phyloP scores from a whole-genome alignment of 306 rosid genomes.

The Vicia faba region DNA sequence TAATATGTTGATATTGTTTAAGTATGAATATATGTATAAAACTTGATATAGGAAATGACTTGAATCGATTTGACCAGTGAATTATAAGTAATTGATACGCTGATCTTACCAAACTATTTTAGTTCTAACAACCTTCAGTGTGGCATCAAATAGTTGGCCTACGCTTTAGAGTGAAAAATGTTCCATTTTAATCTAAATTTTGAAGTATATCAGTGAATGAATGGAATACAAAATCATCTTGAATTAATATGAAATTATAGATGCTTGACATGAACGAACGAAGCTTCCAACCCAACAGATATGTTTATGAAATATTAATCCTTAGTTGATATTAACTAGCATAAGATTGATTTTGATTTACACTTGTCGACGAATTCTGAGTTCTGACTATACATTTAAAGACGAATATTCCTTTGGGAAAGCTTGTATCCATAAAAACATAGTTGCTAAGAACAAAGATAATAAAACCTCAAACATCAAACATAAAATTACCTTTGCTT shows the following conservation, averaged over 20 bases:
- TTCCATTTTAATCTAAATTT: not conserved
- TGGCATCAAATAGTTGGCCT: slow-evolving; percentile 21
- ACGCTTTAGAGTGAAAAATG: not conserved
- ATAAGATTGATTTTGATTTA: slow-evolving; percentile 18
- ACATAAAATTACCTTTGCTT: slow-evolving; percentile 71
- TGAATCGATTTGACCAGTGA: not conserved
- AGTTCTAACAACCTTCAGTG: slow-evolving; percentile 1
- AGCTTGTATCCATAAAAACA: slow-evolving; percentile 17
- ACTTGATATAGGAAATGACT: not conserved
- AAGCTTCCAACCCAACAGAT: slow-evolving; percentile 10
- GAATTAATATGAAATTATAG: not conserved
- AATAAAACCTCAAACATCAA: slow-evolving; percentile 23
- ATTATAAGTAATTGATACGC: slow-evolving; percentile 2
- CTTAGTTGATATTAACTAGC: slow-evolving; percentile 5
- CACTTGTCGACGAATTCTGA: slow-evolving; percentile 26
- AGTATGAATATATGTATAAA: not conserved
- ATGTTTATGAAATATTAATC: slow-evolving; percentile 8
- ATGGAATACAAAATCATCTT: not conserved
- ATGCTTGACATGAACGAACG: slow-evolving; percentile 7
- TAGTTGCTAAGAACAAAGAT: slow-evolving; percentile 26
- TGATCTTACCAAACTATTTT: not conserved
- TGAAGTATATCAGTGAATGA: slow-evolving; percentile 7
- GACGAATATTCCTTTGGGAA: slow-evolving; percentile 10
- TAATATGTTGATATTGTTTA: not conserved
- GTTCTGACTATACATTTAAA: not conserved